These are phyloP conservation scores for Blastobotrys chiropterorum DNA, from an alignment of 805 yeast species.

Conservation along the genomic window DNA sequence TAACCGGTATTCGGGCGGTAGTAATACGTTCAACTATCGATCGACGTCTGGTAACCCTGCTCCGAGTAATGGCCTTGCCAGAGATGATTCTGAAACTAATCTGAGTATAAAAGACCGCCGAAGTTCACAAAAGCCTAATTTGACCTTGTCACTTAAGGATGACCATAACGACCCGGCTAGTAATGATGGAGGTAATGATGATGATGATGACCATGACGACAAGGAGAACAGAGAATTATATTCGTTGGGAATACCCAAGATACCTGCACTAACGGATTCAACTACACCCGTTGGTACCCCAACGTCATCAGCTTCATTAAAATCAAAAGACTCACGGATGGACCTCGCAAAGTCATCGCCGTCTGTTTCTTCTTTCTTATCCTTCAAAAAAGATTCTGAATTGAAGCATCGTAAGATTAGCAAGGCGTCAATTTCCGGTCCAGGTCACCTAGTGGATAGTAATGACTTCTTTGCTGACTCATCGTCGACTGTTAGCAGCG, in stretches of 20 bases:
- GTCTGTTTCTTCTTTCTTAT: constrained; percentile 9
- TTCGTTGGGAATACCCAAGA: not conserved
- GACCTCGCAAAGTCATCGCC: not conserved
- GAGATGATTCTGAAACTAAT: not conserved
- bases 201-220: not conserved
- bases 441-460: constrained; percentile 3
- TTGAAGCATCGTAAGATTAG: constrained; percentile 8
- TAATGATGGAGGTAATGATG: not conserved
- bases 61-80: not conserved
- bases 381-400: constrained; percentile 10
- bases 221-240: not conserved
- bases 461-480: constrained; percentile 6
- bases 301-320: not conserved
- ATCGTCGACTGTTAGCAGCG: not conserved
- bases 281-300: constrained; percentile 3
- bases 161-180: not conserved
- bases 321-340: constrained; percentile 1
- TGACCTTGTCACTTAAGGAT: not conserved
- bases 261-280: constrained; percentile 2
- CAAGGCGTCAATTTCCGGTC: constrained; percentile 4
- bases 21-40: not conserved
- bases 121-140: not conserved
- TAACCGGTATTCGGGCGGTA: not conserved
- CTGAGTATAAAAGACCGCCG: not conserved
- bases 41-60: not conserved